Evolutionary conservation across 495 filamentous ascomycete species (phyloP).

Genomic region (Tirmania nivea): DNA sequence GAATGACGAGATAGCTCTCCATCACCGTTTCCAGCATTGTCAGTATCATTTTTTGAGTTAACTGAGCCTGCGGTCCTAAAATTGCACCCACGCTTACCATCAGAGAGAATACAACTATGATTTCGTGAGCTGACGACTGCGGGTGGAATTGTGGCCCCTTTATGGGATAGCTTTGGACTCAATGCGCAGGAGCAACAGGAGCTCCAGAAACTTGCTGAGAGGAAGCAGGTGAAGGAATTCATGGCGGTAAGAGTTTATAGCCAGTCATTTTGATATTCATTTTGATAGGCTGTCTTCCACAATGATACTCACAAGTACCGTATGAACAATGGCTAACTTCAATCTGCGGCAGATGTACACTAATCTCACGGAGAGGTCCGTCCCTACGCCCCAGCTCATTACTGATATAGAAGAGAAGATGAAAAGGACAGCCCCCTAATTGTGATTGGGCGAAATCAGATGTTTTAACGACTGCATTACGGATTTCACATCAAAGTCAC

Average conservation of each 20-base stretch:
- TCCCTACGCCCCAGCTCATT: not conserved
- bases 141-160: no score
- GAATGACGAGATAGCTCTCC: no score
- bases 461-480: conserved; percentile 96
- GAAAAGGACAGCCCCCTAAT: not conserved
- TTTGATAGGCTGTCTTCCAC: not conserved
- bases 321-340: not conserved
- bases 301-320: not conserved
- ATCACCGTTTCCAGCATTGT: no score
- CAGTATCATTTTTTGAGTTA: no score
- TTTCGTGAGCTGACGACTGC: no score
- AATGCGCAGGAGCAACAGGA: conserved; percentile 69
- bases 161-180: conserved; percentile 28
- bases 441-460: conserved; percentile 18
- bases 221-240: conserved; percentile 95
- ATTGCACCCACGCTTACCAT: no score
- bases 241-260: conserved; percentile 43
- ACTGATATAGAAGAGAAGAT: not conserved
- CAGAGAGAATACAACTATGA: no score
- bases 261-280: not conserved
- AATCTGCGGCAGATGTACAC: conserved; percentile 58
- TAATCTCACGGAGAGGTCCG: conserved; percentile 53
- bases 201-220: conserved; percentile 77
- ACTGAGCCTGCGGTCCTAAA: no score
- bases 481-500: conserved; percentile 93